phyloP scores from a whole-genome alignment of 805 yeast species.

The Starmerella floricola region DNA sequence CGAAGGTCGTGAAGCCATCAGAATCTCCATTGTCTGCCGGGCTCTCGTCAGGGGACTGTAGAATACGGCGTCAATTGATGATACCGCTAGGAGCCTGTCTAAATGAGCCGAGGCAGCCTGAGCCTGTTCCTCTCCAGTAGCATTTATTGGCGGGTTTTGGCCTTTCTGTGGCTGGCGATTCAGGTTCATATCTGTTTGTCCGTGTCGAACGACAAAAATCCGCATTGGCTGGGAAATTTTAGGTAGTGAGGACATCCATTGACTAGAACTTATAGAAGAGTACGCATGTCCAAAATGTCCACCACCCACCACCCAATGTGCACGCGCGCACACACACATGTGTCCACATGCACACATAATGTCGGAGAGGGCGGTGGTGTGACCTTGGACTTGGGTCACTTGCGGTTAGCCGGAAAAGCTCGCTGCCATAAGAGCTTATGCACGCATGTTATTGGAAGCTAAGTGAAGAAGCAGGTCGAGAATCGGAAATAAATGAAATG shows the following conservation, averaged over 20 bases:
- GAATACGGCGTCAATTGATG: conserved; percentile 5
- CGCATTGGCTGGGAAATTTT: not conserved
- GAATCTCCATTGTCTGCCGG: not conserved
- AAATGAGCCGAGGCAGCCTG: not conserved
- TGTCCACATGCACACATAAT: no score
- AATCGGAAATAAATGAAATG: no score
- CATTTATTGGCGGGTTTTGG: conserved; percentile 9
- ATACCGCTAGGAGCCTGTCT: not conserved
- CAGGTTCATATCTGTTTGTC: conserved; percentile 8
- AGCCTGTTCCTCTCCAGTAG: conserved; percentile 3
- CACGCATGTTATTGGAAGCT: no score
- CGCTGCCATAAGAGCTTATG: no score
- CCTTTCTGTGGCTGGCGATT: not conserved
- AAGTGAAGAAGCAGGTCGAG: no score
- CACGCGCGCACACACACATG: no score
- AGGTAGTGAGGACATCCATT: not conserved
- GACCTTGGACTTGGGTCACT: no score
- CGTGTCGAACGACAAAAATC: conserved; percentile 8
- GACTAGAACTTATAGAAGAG: no score
- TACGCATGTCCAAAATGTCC: no score
- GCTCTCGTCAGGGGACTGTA: conserved; percentile 4
- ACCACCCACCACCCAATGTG: no score
- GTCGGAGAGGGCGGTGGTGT: no score
- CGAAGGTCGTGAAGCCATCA: conserved; percentile 1
- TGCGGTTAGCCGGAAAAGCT: no score